Conservation (phyloP, 2,329 filamentous ascomycete genomes). For the Scopulariopsis brevicaulis region DNA sequence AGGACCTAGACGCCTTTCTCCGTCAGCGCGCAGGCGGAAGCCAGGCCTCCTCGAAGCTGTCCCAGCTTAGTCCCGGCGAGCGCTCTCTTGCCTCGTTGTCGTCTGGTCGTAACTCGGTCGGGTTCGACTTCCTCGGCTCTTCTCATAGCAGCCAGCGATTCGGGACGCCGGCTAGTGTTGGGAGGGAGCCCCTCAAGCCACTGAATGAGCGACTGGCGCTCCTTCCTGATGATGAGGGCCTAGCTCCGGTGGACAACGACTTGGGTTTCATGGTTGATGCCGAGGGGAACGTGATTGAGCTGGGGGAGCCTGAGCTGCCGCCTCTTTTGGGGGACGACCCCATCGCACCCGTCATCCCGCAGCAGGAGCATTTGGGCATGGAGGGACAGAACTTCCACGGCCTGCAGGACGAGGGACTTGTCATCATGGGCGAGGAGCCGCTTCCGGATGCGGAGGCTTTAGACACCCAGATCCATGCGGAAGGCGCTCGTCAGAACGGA, state of each 20-base stretch:
- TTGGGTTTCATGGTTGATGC: slow-evolving; percentile 38
- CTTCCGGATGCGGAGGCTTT: slow-evolving; percentile 25
- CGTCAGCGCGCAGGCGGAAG: slow-evolving; percentile 11
- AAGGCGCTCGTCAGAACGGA: slow-evolving; percentile 9
- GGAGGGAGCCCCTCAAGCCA: background rate
- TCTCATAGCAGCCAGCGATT: slow-evolving; percentile 3
- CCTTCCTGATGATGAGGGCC: slow-evolving; percentile 25
- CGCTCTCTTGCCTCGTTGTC: slow-evolving; percentile 15
- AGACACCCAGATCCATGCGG: slow-evolving; percentile 7
- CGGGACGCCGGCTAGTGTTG: slow-evolving; percentile 7
- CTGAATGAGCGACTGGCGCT: slow-evolving; percentile 12
- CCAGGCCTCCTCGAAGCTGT: slow-evolving; percentile 25
- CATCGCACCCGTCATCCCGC: slow-evolving; percentile 3
- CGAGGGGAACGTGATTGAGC: slow-evolving; percentile 34
- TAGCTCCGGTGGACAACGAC: slow-evolving; percentile 21
- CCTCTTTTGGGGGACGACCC: slow-evolving; percentile 15
- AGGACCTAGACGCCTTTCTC: slow-evolving; percentile 16
- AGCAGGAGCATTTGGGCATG: background rate
- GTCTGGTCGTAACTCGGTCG: slow-evolving; percentile 16
- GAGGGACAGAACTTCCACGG: background rate
- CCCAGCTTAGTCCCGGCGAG: slow-evolving; percentile 32
- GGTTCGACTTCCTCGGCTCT: slow-evolving; percentile 12
- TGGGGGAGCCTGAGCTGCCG: slow-evolving; percentile 31
- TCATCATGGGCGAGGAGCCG: slow-evolving; percentile 24
- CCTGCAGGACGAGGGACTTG: background rate